A percentile compares a stretch with the other conserved stretches of the same genome.
Evolutionary conservation across 2,329 filamentous ascomycete genomes (phyloP).

Genomic region (Sporothrix brasiliensis): DNA sequence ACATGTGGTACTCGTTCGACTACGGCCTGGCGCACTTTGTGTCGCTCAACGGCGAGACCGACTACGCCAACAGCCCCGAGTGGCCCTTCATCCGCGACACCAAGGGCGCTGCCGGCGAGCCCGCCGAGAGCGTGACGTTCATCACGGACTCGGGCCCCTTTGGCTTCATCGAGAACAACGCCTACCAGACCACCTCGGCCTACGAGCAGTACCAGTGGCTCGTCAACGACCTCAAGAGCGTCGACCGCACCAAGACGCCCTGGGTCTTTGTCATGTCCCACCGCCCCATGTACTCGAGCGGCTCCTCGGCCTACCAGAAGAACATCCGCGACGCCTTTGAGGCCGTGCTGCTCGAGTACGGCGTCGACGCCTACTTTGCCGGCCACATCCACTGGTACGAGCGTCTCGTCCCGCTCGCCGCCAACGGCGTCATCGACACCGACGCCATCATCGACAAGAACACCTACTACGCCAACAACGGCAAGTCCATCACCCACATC

Average conservation of each 20-base stretch:
- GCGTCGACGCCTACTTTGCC: conserved; percentile 52
- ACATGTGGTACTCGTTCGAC: conserved; percentile 58
- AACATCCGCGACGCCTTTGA: conserved; percentile 52
- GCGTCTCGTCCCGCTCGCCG: conserved; percentile 35
- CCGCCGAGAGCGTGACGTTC: conserved; percentile 49
- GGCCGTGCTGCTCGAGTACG: conserved; percentile 48
- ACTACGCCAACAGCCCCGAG: conserved; percentile 53
- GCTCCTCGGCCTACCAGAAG: conserved; percentile 48
- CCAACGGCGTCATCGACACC: conserved; percentile 44
- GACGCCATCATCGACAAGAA: conserved; percentile 50
- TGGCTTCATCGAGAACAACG: conserved; percentile 46
- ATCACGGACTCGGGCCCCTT: conserved; percentile 55
- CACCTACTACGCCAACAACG: conserved; percentile 53
- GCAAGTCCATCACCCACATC: conserved; percentile 53
- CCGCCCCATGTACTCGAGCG: conserved; percentile 37
- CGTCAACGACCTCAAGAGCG: conserved; percentile 34
- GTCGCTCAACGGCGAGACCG: conserved; percentile 51
- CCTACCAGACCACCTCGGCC: conserved; percentile 46
- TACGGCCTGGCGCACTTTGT: conserved; percentile 58
- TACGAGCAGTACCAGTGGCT: conserved; percentile 49
- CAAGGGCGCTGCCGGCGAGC: conserved; percentile 47
- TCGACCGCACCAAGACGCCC: conserved; percentile 37
- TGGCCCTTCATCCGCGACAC: conserved; percentile 50
- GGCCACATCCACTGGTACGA: conserved; percentile 39
- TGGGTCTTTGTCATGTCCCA: conserved; percentile 38